A percentile compares a stretch with the other conserved stretches of the same genome.
phyloP scores from a whole-genome alignment of 75 land plant genomes.

The Picea sitchensis region DNA sequence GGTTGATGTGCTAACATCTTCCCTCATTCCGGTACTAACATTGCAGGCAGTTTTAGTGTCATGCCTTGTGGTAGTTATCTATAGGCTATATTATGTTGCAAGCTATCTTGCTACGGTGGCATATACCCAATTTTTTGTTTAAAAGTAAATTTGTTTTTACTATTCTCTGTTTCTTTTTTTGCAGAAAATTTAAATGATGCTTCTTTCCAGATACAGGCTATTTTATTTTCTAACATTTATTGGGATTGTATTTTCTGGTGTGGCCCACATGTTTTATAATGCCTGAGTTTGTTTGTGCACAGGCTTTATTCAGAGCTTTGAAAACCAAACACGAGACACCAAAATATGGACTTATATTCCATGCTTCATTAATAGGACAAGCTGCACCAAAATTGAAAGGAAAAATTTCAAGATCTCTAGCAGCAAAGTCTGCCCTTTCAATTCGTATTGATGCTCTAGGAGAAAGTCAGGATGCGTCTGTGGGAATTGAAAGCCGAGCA shows the following conservation, averaged over 20 bases:
- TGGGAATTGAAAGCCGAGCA: conserved; percentile 77
- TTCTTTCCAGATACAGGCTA: no score
- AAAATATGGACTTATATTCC: conserved; percentile 96
- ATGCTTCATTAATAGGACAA: conserved; percentile 95
- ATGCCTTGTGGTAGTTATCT: not conserved
- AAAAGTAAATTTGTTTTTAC: no score
- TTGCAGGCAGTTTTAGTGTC: no score
- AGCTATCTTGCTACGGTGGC: not conserved
- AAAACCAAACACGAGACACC: conserved; percentile 97
- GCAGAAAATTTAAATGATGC: no score
- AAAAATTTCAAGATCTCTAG: conserved; percentile 89
- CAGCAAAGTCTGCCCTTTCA: conserved; percentile 88
- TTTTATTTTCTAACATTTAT: not conserved
- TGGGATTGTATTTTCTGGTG: not conserved
- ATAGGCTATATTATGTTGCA: not conserved
- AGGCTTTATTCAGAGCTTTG: conserved; percentile 95
- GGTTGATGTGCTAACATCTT: not conserved
- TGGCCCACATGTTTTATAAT: not conserved
- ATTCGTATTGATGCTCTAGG: conserved; percentile 90
- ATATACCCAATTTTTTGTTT: no score
- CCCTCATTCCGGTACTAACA: no score
- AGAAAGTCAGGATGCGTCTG: conserved; percentile 65
- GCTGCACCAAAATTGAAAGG: conserved; percentile 95
- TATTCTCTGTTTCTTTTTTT: no score
- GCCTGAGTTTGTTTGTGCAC: not conserved